A percentile compares a stretch with the other conserved stretches of the same genome.
Conservation (phyloP, 1,139 yeast species). For the Magnusiomyces ingens region DNA sequence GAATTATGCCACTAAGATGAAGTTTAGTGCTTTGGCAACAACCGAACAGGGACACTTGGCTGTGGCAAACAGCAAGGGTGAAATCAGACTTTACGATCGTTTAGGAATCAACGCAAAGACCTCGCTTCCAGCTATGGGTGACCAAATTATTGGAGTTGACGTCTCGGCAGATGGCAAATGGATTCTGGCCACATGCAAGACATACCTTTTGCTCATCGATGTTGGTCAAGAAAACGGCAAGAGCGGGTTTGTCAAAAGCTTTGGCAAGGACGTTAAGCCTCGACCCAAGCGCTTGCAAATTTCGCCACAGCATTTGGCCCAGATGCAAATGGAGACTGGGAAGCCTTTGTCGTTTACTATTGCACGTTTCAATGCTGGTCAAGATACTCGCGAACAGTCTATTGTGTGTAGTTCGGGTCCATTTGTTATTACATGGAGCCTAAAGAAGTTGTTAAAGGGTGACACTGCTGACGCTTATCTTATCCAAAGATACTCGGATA, state of each 20-base stretch:
- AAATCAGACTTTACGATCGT: slow-evolving; percentile 62
- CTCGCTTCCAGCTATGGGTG: slow-evolving; percentile 74
- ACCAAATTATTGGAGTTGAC: slow-evolving; percentile 58
- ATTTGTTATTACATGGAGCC: slow-evolving; percentile 75
- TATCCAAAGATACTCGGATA: slow-evolving; percentile 55
- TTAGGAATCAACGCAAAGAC: slow-evolving; percentile 73
- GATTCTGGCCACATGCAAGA: slow-evolving; percentile 71
- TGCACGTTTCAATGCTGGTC: slow-evolving; percentile 71
- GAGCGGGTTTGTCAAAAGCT: slow-evolving; percentile 60
- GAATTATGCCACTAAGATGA: slow-evolving; percentile 47
- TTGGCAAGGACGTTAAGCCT: slow-evolving; percentile 62
- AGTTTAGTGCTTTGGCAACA: slow-evolving; percentile 60
- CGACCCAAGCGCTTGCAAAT: slow-evolving; percentile 61
- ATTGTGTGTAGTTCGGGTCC: slow-evolving; percentile 77
- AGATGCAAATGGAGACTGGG: slow-evolving; percentile 49
- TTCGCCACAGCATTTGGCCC: slow-evolving; percentile 66
- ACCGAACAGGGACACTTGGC: slow-evolving; percentile 71
- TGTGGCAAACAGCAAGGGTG: slow-evolving; percentile 70
- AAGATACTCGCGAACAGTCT: slow-evolving; percentile 55
- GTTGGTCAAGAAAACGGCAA: slow-evolving; percentile 54
- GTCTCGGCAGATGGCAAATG: slow-evolving; percentile 76
- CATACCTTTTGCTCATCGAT: slow-evolving; percentile 64
- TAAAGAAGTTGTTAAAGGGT: slow-evolving; percentile 50
- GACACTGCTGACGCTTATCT: slow-evolving; percentile 48
- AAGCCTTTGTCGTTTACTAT: slow-evolving; percentile 53